phyloP scores from a whole-genome alignment of 176 grass and related monocot genomes.

The Avena sativa region DNA sequence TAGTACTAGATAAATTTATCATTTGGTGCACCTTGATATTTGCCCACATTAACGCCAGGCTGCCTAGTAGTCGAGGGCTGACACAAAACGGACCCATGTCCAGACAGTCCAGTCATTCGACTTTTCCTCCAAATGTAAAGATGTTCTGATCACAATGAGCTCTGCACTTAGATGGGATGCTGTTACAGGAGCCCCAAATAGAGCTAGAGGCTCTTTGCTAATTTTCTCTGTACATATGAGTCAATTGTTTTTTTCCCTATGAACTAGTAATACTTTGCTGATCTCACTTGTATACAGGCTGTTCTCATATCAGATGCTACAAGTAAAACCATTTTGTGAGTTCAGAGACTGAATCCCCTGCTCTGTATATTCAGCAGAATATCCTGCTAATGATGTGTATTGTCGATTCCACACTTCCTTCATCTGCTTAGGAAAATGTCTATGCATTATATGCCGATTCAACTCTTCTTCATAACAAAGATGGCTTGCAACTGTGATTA shows the following conservation, averaged over 20 bases:
- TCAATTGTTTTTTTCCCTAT: conserved; percentile 17
- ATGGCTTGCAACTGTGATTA: background rate
- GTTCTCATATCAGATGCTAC: background rate
- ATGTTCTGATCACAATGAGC: conserved; percentile 31
- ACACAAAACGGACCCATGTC: conserved; percentile 72
- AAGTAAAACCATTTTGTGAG: background rate
- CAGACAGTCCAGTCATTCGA: conserved; percentile 39
- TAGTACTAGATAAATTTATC: background rate
- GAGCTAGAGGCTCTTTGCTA: background rate
- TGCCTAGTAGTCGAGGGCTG: background rate
- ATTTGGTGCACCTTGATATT: too few relatives aligned
- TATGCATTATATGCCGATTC: background rate
- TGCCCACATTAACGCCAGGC: too few relatives aligned
- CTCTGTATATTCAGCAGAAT: background rate
- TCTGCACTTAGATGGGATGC: conserved; percentile 50
- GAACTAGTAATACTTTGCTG: background rate
- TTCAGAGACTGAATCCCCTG: background rate
- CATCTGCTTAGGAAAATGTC: background rate
- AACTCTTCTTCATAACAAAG: too few relatives aligned
- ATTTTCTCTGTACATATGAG: conserved; percentile 11
- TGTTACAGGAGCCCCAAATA: conserved; percentile 36
- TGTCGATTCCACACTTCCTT: background rate
- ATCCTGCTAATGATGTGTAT: background rate
- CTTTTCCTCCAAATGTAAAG: background rate
- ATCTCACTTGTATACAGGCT: background rate